These are phyloP conservation scores for Suhomyces kilbournensis DNA, from an alignment of 805 yeast species.

Conservation along the genomic window DNA sequence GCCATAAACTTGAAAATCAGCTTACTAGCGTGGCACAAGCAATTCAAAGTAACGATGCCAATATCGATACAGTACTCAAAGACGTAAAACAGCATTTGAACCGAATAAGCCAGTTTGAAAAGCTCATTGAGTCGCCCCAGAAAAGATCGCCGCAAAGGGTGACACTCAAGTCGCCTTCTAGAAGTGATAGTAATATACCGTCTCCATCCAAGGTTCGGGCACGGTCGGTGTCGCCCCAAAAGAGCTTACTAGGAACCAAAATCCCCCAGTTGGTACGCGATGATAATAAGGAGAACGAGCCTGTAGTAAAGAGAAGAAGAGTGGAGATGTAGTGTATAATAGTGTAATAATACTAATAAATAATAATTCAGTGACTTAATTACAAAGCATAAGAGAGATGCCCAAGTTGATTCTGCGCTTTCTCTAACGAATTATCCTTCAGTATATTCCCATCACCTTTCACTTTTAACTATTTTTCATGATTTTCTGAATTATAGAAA, in stretches of 20 bases:
- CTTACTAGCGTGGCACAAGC: background rate
- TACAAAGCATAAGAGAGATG: too few relatives aligned
- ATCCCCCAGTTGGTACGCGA: slow-evolving; percentile 5
- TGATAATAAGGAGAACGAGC: slow-evolving; percentile 8
- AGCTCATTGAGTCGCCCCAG: slow-evolving; percentile 6
- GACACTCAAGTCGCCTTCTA: background rate
- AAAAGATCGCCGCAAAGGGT: background rate
- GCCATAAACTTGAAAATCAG: background rate
- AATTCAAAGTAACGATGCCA: slow-evolving; percentile 5
- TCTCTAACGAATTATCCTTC: too few relatives aligned
- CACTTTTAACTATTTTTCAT: too few relatives aligned
- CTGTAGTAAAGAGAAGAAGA: slow-evolving; percentile 4
- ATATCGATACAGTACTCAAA: background rate
- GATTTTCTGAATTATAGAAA: too few relatives aligned
- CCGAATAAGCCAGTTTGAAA: slow-evolving; percentile 4
- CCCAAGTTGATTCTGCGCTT: too few relatives aligned
- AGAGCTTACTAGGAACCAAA: background rate
- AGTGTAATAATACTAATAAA: background rate
- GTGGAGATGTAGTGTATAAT: slow-evolving; percentile 4
- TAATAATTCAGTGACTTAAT: too few relatives aligned
- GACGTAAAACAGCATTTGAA: slow-evolving; percentile 3
- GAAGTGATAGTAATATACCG: background rate
- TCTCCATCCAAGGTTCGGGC: background rate
- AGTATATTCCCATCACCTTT: too few relatives aligned
- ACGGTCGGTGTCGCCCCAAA: background rate